Base-by-base conservation (phyloP, 2,329 filamentous ascomycete species). In the Colletotrichum euphorbiae region DNA sequence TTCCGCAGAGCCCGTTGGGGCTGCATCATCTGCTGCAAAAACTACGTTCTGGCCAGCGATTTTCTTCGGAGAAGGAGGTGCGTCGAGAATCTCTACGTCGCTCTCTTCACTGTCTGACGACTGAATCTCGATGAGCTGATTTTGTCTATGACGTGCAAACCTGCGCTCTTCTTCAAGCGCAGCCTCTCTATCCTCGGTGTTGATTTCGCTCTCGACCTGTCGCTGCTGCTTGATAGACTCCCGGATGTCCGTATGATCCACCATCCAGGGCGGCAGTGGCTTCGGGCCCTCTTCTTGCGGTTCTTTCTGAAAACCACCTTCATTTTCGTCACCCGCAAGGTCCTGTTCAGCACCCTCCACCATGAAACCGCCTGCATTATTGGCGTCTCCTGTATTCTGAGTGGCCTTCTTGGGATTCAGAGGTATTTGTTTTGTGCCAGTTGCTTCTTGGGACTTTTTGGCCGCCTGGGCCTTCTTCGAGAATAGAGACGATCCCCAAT, bases 211-310 rank as follows among this genome's bases (percentile, higher is more conserved):
- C 55, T 90, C 87, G 54, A 77, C 83, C 73, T 80, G 86, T 71
- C 80, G 85, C 78, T 89, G 87, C 64, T 87, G 85, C 72, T 85
- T 87, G 69, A 89, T 78, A 28, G 85, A 84, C 56, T 90, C 85
- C 69, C 91, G 84, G 36, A 94, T 89, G 66, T 94, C 91, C 2
- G 85, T 84, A 6, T 89, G 79, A 69, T 89, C 86, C 2, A 81
- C 80, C 74, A 96, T 86, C 93, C 93, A 96, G 0, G 93, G 93
- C 1, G 93, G 93, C 7, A 95, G 75, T 0, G 90, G 90, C n/a
- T 81, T 83, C 1, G 86, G 82, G 3, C 76, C 78, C 76, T 84
- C 77, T 69, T 83, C 74, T 9, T 77, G 75, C 3, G 73, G 65
- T 21, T 84, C 83, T 71, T 82, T 87, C 62, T 91, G 86, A 73